Evolutionary conservation across 1,284 basidiomycete genomes (phyloP).

Genomic region (Fomitiporia mediterranea): DNA sequence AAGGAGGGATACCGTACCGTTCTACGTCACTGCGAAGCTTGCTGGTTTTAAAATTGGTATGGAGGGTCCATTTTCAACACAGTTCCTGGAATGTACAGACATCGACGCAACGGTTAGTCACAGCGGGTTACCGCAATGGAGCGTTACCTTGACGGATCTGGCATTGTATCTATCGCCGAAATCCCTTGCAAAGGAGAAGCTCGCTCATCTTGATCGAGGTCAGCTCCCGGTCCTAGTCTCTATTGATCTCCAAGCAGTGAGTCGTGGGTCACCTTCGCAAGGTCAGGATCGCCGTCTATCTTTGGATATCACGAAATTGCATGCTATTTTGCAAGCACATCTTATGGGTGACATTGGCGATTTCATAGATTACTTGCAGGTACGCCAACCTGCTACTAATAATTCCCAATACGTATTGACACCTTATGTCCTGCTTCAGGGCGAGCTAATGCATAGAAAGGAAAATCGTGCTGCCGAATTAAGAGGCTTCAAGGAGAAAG

Average conservation of each 20-base stretch:
- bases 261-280: constrained; percentile 30
- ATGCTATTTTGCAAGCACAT: constrained; percentile 89
- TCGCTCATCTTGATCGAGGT: constrained; percentile 42
- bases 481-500: constrained; percentile 78
- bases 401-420: constrained; percentile 8
- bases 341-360: constrained; percentile 86
- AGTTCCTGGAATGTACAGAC: constrained; percentile 70
- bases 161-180: constrained; percentile 67
- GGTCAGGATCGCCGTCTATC: constrained; percentile 40
- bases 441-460: constrained; percentile 67
- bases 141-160: constrained; percentile 62
- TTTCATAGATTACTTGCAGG: constrained; percentile 79
- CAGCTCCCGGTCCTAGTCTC: constrained; percentile 73
- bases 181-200: constrained; percentile 28
- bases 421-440: constrained; percentile 34
- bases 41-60: constrained; percentile 75
- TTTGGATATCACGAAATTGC: constrained; percentile 65
- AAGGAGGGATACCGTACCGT: constrained; percentile 11
- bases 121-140: constrained; percentile 48
- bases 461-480: constrained; percentile 74
- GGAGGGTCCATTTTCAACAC: constrained; percentile 63
- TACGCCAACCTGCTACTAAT: constrained; percentile 28
- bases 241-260: constrained; percentile 58
- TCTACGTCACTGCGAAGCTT: constrained; percentile 50
- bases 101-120: constrained; percentile 56